Evolutionary conservation across 352 stramenopile genomes (phyloP), one percentile per base, ranked within the genome.

Genomic region (Pythium guiyangense): DNA sequence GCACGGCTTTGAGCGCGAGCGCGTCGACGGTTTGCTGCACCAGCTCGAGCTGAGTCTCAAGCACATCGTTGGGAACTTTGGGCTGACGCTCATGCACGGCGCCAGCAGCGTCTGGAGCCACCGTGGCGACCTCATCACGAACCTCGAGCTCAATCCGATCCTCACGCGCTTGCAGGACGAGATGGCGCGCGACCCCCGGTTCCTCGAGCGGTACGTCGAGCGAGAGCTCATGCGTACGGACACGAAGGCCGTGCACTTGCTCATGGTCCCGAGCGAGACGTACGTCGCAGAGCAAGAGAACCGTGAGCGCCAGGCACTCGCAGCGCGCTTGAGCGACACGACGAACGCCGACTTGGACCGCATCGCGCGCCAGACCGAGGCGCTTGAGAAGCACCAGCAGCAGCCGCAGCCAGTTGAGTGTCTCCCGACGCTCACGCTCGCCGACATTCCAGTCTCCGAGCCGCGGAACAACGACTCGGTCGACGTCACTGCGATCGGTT

Each of bases 31-130:
- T 8, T 44, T 94, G 62, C 60, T 94, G 39, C 84, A 94, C 51
- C 84, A 94, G 62, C 62, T 94, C 26, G 84, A 94, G 59, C 62
- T 94, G 52, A 88, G 77, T 59, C 66, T 86, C n/a, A 94, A 94
- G 58, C 82, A 94, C 59, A 82, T 94, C 27, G 78, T 84, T 0
- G 78, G 79, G 48, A 90, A 92, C 54, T 94, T 94, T 72, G 84
- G 84, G 0, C 63, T 94, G 56, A 81, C 83, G 20, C 59, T 92
- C 18, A 81, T 94, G 78, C 82, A 90, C 51, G 79, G 73, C 2
- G 63, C 80, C 11, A 87, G 77, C 59, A 88, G 76, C 11, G 70
- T 82, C 26, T 94, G 84, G 84, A 70, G 73, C 4, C 82, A 94
- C 59, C 64, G 69, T 18, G 82, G 84, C 10, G 79, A 92, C 46